Base-by-base conservation (phyloP, 1,284 basidiomycete genomes). In the Rhodotorula sp. region DNA sequence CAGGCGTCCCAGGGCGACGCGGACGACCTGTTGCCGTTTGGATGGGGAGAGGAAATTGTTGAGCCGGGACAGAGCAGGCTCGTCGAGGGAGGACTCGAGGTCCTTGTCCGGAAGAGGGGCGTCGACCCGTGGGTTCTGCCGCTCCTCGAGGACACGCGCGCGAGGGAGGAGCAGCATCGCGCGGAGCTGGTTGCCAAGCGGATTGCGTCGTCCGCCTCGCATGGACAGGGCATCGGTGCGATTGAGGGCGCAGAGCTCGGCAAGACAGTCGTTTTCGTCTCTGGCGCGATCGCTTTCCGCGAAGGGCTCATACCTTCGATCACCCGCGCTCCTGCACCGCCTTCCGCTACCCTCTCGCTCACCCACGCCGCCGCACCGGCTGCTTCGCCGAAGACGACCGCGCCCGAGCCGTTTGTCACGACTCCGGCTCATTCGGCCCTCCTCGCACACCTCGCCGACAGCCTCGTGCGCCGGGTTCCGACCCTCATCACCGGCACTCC, bases 401-500 rank as follows among this genome's bases (percentile, higher is more conserved):
- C 59, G 34, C 65, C 72, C 28, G 70, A 76, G 55, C 57, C 81
- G 2, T 85, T 93, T 57, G 87, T 94, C 62, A 79, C 84, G 26
- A 95, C 92, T 1, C 81, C 85, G 0, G 86, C 90, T 2, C 84
- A 88, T 20, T 81, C 84, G 2, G 65, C 82, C 6, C 83, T 89
- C 0, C 83, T 96, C 6, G 86, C 84, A 4, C 78, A 83, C 11
- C 82, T 98, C 54, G 87, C 89, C 0, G 80, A 88, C 20, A 85
- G 87, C 64, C 76, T 89, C 2, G 88, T 88, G 1, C 83, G 87
- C 56, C 85, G 89, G 4, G 80, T 89, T 0, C 95, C 96, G 2
- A 87, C 87, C 13, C 87, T 99, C 30, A 80, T 99, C 44, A 91
- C 92, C 0, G 94, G 94, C 0, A 82, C 91, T 0, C 88, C 94